These are phyloP conservation scores for Coccomyxa subellipsoidea DNA, from an alignment of 163 green algal genomes.

Conservation along the genomic window DNA sequence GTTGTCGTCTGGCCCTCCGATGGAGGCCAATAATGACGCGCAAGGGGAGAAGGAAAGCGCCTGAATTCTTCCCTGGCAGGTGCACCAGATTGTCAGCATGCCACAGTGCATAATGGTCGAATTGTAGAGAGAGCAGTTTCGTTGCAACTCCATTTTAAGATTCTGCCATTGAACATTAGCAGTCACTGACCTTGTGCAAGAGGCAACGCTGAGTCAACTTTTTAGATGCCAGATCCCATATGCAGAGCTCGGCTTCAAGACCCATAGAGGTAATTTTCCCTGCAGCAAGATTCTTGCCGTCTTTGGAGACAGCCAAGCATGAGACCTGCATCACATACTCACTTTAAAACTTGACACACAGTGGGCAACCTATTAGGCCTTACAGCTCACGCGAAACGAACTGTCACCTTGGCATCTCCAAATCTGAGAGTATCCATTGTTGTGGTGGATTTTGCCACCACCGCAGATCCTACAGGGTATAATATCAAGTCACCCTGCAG, in stretches of 20 bases:
- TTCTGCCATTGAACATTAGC: background rate
- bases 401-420: background rate
- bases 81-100: background rate
- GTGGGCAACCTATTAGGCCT: background rate
- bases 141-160: background rate
- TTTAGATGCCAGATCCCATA: background rate
- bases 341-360: too few relatives aligned
- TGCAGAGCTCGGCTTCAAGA: background rate
- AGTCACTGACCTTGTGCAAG: background rate
- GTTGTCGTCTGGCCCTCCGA: slow-evolving; percentile 84
- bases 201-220: background rate
- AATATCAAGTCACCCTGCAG: background rate
- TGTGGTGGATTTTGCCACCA: background rate
- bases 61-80: slow-evolving; percentile 74
- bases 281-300: background rate
- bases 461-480: background rate
- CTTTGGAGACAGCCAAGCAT: background rate
- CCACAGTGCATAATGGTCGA: background rate
- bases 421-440: background rate
- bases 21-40: slow-evolving; percentile 65
- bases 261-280: background rate
- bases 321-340: background rate
- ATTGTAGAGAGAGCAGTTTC: background rate
- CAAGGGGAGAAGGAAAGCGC: slow-evolving; percentile 71
- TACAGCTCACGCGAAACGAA: background rate